These are phyloP conservation scores for Cytospora chrysosperma DNA, from an alignment of 2,329 filamentous ascomycete genomes.

Conservation along the genomic window DNA sequence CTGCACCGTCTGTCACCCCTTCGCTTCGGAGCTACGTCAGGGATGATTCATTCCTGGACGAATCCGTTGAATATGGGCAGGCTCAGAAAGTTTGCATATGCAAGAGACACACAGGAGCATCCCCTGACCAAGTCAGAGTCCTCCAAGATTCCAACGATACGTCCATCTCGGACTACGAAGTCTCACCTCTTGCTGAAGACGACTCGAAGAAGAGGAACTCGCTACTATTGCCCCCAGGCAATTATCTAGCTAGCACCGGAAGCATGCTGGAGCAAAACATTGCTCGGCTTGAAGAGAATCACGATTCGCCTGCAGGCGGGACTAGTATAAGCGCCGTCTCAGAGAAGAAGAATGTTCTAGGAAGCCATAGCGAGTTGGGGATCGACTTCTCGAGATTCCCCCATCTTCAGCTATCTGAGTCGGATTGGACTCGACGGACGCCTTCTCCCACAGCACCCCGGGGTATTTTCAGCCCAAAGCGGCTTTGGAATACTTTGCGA, in stretches of 20 bases:
- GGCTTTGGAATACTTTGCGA: constrained; percentile 21
- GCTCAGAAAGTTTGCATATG: constrained; percentile 15
- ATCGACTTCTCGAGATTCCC: constrained; percentile 20
- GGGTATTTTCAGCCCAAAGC: constrained; percentile 17
- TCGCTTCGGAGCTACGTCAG: constrained; percentile 22
- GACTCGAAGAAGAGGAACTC: background rate
- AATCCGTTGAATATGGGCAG: constrained; percentile 19
- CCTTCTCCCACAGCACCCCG: constrained; percentile 20
- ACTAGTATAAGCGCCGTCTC: background rate
- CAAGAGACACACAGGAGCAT: constrained; percentile 5
- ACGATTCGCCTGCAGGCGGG: background rate
- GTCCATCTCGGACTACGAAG: constrained; percentile 17
- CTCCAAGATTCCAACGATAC: background rate
- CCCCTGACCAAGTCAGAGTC: background rate
- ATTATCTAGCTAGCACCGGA: background rate
- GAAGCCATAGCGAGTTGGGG: background rate
- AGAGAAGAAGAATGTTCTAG: background rate
- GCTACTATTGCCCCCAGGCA: background rate
- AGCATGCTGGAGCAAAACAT: background rate
- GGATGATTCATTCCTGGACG: constrained; percentile 20
- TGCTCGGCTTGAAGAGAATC: background rate
- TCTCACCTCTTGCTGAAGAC: background rate
- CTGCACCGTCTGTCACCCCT: constrained; percentile 17
- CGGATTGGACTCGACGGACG: constrained; percentile 17
- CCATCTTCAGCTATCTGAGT: constrained; percentile 18